Evolutionary conservation across 1,139 yeast genomes (phyloP).

Genomic region (Tardiomyces blankii): DNA sequence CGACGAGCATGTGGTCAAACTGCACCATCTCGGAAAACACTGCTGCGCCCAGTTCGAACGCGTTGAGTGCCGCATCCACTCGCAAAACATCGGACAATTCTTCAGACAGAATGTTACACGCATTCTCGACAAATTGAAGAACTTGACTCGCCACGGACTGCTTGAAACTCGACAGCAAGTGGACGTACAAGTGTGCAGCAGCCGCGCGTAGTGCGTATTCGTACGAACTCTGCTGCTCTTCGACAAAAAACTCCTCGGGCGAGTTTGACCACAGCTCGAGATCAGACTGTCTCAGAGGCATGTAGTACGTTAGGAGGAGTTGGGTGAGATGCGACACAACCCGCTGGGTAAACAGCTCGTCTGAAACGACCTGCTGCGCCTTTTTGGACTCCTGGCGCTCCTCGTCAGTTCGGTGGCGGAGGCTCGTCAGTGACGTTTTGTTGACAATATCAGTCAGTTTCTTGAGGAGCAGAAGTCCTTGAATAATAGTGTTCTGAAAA

Average conservation of each 20-base stretch:
- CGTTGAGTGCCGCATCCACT: constrained; percentile 74
- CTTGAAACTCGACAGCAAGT: constrained; percentile 54
- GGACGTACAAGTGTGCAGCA: constrained; percentile 77
- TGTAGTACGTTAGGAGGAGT: constrained; percentile 58
- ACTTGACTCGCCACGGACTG: constrained; percentile 51
- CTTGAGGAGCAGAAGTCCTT: constrained; percentile 57
- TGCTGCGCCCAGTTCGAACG: constrained; percentile 66
- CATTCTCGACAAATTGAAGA: constrained; percentile 49
- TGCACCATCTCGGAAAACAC: constrained; percentile 54
- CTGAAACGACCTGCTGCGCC: constrained; percentile 43
- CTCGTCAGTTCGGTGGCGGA: constrained; percentile 49
- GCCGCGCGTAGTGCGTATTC: constrained; percentile 82
- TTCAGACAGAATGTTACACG: constrained; percentile 28
- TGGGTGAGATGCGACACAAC: constrained; percentile 51
- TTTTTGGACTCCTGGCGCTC: constrained; percentile 44
- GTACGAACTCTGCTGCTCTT: constrained; percentile 66
- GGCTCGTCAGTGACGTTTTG: constrained; percentile 55
- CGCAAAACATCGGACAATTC: constrained; percentile 41
- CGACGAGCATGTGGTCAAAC: constrained; percentile 47
- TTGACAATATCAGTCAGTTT: constrained; percentile 49
- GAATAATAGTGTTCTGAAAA: constrained; percentile 70
- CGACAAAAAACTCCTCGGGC: constrained; percentile 90
- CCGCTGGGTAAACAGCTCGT: constrained; percentile 46
- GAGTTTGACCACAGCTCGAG: constrained; percentile 72
- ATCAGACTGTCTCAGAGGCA: constrained; percentile 63